These are phyloP conservation scores for Phytophthora uliginosa DNA, from an alignment of 352 stramenopile species.

Conservation along the genomic window DNA sequence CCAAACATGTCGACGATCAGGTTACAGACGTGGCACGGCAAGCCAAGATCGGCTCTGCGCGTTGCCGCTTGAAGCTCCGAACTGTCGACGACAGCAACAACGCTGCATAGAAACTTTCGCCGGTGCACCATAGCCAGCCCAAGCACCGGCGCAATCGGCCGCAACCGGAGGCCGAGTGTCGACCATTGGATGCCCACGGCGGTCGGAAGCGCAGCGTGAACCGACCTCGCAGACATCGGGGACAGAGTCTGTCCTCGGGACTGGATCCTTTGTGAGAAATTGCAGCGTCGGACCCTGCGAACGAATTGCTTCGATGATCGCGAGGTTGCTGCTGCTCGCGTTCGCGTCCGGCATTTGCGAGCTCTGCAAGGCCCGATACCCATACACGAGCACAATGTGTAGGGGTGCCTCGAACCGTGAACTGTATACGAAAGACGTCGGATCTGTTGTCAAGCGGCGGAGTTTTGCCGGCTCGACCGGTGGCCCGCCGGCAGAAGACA, in stretches of 20 bases:
- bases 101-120: conserved; percentile 17
- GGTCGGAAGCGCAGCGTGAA: background rate
- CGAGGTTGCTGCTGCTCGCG: background rate
- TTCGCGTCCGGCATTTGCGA: background rate
- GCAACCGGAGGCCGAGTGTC: conserved; percentile 12
- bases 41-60: conserved; percentile 10
- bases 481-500: background rate
- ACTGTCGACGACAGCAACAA: conserved; percentile 2
- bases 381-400: background rate
- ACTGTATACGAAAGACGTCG: background rate
- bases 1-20: conserved; percentile 17
- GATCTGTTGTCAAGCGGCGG: background rate
- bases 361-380: background rate
- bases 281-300: background rate
- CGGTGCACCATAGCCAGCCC: background rate
- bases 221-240: conserved; percentile 17
- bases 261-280: background rate
- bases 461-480: too few relatives aligned
- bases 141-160: conserved; percentile 2
- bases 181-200: conserved; percentile 13
- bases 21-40: conserved; percentile 5
- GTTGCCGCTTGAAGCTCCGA: conserved; percentile 12
- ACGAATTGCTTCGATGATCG: conserved; percentile 7
- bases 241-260: conserved; percentile 14
- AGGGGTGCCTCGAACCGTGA: too few relatives aligned